phyloP scores from a whole-genome alignment of 1,139 yeast genomes.

The Diutina pseudorugosa region DNA sequence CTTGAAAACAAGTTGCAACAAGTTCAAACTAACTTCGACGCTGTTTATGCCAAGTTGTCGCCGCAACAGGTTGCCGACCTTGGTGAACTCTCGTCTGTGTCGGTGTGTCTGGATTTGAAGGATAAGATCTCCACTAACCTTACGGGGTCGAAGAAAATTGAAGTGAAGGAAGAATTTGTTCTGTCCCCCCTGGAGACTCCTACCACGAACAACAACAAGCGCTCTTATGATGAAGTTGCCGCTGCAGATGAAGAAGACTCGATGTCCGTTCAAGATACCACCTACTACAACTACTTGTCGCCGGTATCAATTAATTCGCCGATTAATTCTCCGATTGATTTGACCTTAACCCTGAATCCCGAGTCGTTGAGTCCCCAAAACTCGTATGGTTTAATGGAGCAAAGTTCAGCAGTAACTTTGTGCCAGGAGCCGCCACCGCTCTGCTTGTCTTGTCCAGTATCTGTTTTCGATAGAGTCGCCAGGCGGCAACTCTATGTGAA shows the following conservation, averaged over 20 bases:
- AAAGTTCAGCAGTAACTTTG: slow-evolving; percentile 43
- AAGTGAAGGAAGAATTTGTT: slow-evolving; percentile 1
- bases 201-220: neutral
- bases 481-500: slow-evolving; percentile 16
- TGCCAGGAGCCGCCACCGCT: slow-evolving; percentile 13
- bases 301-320: slow-evolving; percentile 36
- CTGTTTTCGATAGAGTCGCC: neutral
- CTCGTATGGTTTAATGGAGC: slow-evolving; percentile 22
- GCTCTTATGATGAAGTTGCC: neutral
- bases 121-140: slow-evolving; percentile 21
- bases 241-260: neutral
- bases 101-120: slow-evolving; percentile 20
- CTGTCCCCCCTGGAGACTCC: slow-evolving; percentile 1
- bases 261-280: neutral
- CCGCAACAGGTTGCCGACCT: slow-evolving; percentile 7
- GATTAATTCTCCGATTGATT: slow-evolving; percentile 28
- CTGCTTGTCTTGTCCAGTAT: slow-evolving; percentile 19
- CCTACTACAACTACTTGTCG: slow-evolving; percentile 27
- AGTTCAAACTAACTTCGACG: slow-evolving; percentile 15
- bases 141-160: slow-evolving; percentile 7
- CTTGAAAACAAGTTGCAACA: slow-evolving; percentile 28
- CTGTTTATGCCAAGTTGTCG: slow-evolving; percentile 7
- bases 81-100: slow-evolving; percentile 6
- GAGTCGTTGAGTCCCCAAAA: slow-evolving; percentile 7
- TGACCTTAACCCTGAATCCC: slow-evolving; percentile 18